Percentiles rank a stretch among this genome's conserved stretches.
Evolutionary conservation across 306 rosid genomes (phyloP).

Genomic region (Nissolia schottii): DNA sequence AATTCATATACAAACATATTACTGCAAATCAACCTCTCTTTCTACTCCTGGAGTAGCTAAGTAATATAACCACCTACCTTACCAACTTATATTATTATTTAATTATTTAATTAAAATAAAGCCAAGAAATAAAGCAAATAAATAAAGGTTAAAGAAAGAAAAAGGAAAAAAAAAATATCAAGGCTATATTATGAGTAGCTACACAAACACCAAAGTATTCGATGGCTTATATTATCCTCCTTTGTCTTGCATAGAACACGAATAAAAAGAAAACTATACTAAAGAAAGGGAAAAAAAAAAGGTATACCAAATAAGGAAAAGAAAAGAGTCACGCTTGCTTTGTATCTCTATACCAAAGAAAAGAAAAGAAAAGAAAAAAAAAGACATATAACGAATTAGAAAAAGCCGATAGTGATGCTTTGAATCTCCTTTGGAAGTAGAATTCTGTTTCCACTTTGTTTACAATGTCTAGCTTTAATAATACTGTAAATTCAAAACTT

Average conservation of each 20-base stretch:
- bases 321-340: constrained; percentile 23
- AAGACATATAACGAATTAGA: constrained; percentile 1
- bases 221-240: constrained; percentile 1
- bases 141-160: background rate
- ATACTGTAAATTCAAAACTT: constrained; percentile 6
- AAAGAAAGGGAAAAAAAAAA: constrained; percentile 7
- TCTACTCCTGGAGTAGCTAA: constrained; percentile 1
- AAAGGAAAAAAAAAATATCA: background rate
- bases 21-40: constrained; percentile 22
- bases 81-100: constrained; percentile 13
- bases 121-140: background rate
- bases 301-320: constrained; percentile 18
- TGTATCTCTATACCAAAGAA: constrained; percentile 19
- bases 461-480: background rate
- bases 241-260: background rate
- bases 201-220: constrained; percentile 25
- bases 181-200: background rate
- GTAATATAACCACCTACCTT: constrained; percentile 19
- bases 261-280: constrained; percentile 8
- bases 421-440: constrained; percentile 16
- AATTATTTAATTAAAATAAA: background rate
- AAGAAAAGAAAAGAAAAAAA: constrained; percentile 24
- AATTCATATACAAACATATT: background rate
- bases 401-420: constrained; percentile 21
- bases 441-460: constrained; percentile 11